Percentiles rank a stretch among this genome's conserved stretches.
These are phyloP conservation scores for Calonectria fujianensis DNA, from an alignment of 2,329 filamentous ascomycete genomes.

Conservation along the genomic window DNA sequence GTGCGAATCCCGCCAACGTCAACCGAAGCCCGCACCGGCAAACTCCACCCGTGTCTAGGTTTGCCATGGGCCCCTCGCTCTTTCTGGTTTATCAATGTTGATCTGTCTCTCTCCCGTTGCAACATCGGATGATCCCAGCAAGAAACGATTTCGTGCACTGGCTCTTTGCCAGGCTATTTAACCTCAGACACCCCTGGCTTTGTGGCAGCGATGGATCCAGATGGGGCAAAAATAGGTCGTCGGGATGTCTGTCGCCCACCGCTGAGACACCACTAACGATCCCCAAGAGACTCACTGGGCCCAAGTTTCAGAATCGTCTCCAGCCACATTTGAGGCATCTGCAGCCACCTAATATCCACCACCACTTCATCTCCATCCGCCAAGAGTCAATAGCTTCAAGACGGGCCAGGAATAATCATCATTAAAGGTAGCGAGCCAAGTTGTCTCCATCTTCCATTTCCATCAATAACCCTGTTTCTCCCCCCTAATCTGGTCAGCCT, in stretches of 20 bases:
- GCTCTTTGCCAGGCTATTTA: slow-evolving; percentile 15
- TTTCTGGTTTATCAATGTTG: background rate
- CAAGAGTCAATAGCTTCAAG: background rate
- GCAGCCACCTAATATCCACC: slow-evolving; percentile 24
- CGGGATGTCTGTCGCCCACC: slow-evolving; percentile 3
- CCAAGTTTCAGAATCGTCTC: background rate
- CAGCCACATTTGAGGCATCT: slow-evolving; percentile 17
- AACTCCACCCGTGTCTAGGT: slow-evolving; percentile 21
- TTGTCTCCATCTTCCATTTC: background rate
- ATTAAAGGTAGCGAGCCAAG: background rate
- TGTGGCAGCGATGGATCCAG: background rate
- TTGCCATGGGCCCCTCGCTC: background rate
- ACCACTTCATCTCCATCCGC: slow-evolving; percentile 5
- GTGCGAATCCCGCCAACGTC: slow-evolving; percentile 35
- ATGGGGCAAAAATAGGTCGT: slow-evolving; percentile 20
- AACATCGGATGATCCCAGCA: slow-evolving; percentile 13
- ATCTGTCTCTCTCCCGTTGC: slow-evolving; percentile 22
- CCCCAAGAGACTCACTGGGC: slow-evolving; percentile 26
- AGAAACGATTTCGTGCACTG: slow-evolving; percentile 14
- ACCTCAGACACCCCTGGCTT: slow-evolving; percentile 8
- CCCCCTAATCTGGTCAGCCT: background rate
- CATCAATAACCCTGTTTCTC: background rate
- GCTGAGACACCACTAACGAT: slow-evolving; percentile 30
- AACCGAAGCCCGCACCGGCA: slow-evolving; percentile 27
- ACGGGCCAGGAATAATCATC: background rate